These are phyloP conservation scores for Apiotrichum veenhuisii DNA, from an alignment of 1,284 basidiomycete species.

Conservation along the genomic window DNA sequence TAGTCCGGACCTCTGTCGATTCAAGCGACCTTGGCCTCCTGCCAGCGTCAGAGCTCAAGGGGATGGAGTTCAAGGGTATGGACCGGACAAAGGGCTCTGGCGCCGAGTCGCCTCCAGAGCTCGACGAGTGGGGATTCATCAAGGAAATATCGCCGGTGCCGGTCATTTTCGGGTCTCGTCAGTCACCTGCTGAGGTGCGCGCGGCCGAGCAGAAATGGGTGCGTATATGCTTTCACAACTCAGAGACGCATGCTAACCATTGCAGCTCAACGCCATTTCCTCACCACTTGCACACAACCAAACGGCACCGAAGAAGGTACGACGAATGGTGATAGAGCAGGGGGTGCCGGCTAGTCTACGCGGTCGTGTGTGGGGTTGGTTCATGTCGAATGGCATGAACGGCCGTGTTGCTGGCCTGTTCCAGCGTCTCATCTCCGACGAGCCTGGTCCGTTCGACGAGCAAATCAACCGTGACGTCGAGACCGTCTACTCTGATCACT, in stretches of 20 bases:
- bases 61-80: background rate
- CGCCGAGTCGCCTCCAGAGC: slow-evolving; percentile 25
- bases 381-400: slow-evolving; percentile 69
- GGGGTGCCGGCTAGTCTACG: slow-evolving; percentile 78
- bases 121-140: slow-evolving; percentile 49
- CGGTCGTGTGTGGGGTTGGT: slow-evolving; percentile 74
- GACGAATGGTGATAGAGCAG: slow-evolving; percentile 68
- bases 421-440: slow-evolving; percentile 60
- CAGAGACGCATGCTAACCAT: background rate
- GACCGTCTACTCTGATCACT: slow-evolving; percentile 41
- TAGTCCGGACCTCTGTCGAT: slow-evolving; percentile 6
- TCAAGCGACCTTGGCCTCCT: slow-evolving; percentile 11
- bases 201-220: slow-evolving; percentile 47
- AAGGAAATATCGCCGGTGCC: slow-evolving; percentile 34
- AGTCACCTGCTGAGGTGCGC: slow-evolving; percentile 32
- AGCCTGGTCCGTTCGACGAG: slow-evolving; percentile 55
- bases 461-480: slow-evolving; percentile 64
- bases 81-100: too few relatives aligned
- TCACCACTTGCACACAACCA: slow-evolving; percentile 62
- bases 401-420: slow-evolving; percentile 68
- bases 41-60: slow-evolving; percentile 1
- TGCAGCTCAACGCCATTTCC: slow-evolving; percentile 61
- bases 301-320: slow-evolving; percentile 77
- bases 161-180: slow-evolving; percentile 37
- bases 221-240: background rate